These are phyloP conservation scores for Dictyostelium brefeldianum DNA, from an alignment of 78 protist species.

Conservation along the genomic window DNA sequence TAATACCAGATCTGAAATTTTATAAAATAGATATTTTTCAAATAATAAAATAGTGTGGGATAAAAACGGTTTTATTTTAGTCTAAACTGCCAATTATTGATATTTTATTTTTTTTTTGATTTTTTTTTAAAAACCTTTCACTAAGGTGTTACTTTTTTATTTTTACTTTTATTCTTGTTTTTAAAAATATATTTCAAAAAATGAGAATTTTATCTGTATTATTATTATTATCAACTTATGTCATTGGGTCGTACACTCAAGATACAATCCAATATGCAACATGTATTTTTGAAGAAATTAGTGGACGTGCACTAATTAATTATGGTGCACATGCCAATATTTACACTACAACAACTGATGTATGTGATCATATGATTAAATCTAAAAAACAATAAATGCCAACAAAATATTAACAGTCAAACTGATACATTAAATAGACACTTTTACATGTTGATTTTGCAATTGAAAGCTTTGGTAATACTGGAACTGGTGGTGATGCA, in stretches of 20 bases:
- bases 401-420: no score
- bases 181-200: background rate
- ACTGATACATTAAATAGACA: no score
- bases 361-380: no score
- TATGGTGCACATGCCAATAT: no score
- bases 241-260: background rate
- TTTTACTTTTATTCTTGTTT: background rate
- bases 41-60: no score
- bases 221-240: background rate
- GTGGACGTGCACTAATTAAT: no score
- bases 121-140: background rate
- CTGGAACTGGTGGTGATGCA: background rate
- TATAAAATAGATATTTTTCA: background rate
- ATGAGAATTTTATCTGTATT: constrained; percentile 17
- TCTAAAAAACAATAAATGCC: no score
- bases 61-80: background rate
- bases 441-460: constrained; percentile 3
- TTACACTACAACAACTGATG: no score
- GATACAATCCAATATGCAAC: no score
- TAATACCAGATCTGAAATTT: no score
- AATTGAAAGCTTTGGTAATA: background rate
- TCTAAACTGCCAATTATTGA: no score
- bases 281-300: no score
- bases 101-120: background rate
- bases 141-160: background rate